Conservation (phyloP, 176 grass and related monocot genomes). For the Canna indica region DNA sequence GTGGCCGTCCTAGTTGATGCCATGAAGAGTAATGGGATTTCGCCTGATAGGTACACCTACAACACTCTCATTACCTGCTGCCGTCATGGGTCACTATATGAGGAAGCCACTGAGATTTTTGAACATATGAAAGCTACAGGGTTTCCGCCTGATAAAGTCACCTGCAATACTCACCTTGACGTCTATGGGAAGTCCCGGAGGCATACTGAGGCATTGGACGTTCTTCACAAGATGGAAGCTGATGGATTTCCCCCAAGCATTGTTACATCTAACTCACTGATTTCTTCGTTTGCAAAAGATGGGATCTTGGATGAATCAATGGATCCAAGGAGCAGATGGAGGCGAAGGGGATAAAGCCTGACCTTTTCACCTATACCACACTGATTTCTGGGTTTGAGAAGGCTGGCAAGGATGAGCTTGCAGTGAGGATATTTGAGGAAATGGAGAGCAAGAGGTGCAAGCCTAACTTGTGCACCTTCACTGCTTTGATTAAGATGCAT, state of each 20-base stretch:
- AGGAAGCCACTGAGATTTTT: constrained; percentile 51
- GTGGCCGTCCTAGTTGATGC: constrained; percentile 44
- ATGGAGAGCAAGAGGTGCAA: constrained; percentile 55
- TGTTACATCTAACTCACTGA: constrained; percentile 68
- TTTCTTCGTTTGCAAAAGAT: constrained; percentile 69
- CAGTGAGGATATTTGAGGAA: constrained; percentile 46
- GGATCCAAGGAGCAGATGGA: constrained; percentile 59
- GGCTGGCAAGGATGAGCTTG: constrained; percentile 55
- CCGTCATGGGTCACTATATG: constrained; percentile 37
- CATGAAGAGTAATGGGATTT: constrained; percentile 50
- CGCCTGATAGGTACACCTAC: constrained; percentile 67
- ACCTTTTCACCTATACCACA: constrained; percentile 89
- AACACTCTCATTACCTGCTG: constrained; percentile 91
- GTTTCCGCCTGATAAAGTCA: constrained; percentile 57
- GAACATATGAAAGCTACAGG: constrained; percentile 64
- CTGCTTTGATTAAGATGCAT: constrained; percentile 78
- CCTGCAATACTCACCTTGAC: constrained; percentile 69
- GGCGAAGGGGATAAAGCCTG: constrained; percentile 51
- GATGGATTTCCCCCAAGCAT: constrained; percentile 48
- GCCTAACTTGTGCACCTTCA: constrained; percentile 83
- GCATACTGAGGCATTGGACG: constrained; percentile 39
- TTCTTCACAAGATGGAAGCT: constrained; percentile 64
- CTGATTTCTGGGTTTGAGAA: constrained; percentile 76
- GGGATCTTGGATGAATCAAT: constrained; percentile 56
- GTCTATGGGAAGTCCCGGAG: constrained; percentile 73